These are phyloP conservation scores for Filobasidium floriforme DNA, from an alignment of 768 basidiomycete species.

Conservation along the genomic window DNA sequence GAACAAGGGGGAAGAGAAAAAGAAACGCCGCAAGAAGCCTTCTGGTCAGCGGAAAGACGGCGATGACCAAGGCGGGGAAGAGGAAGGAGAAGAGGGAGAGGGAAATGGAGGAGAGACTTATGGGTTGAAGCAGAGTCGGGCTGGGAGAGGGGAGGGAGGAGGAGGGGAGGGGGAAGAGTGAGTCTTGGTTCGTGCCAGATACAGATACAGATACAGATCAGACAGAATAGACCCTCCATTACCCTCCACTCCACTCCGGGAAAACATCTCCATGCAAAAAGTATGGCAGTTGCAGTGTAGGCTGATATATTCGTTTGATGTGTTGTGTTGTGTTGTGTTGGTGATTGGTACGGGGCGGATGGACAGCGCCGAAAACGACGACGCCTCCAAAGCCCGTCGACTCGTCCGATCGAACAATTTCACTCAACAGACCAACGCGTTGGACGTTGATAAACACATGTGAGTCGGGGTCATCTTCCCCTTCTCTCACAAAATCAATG, in stretches of 20 bases:
- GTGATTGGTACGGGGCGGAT: too few species aligned
- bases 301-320: too few species aligned
- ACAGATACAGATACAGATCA: too few species aligned
- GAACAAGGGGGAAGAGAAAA: constrained; percentile 64
- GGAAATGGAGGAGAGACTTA: constrained; percentile 45
- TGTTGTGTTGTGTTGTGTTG: too few species aligned
- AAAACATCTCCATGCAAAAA: too few species aligned
- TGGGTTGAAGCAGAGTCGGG: constrained; percentile 52
- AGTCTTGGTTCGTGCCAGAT: too few species aligned
- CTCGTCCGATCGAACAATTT: constrained; percentile 83
- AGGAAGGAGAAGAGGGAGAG: constrained; percentile 27
- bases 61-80: constrained; percentile 35
- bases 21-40: constrained; percentile 59
- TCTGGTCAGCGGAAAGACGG: constrained; percentile 53
- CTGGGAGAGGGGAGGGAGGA: constrained; percentile 26
- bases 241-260: too few species aligned
- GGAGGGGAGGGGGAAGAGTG: constrained; percentile 55
- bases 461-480: constrained; percentile 46
- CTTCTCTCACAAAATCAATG: too few species aligned
- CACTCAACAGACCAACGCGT: constrained; percentile 88
- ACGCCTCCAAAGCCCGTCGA: constrained; percentile 63
- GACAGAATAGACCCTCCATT: too few species aligned
- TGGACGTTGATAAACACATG: constrained; percentile 99
- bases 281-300: too few species aligned
- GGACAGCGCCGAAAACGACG: constrained; percentile 50